Evolutionary conservation across 1,139 yeast species (phyloP).

Genomic region (Maudiozyma humilis): DNA sequence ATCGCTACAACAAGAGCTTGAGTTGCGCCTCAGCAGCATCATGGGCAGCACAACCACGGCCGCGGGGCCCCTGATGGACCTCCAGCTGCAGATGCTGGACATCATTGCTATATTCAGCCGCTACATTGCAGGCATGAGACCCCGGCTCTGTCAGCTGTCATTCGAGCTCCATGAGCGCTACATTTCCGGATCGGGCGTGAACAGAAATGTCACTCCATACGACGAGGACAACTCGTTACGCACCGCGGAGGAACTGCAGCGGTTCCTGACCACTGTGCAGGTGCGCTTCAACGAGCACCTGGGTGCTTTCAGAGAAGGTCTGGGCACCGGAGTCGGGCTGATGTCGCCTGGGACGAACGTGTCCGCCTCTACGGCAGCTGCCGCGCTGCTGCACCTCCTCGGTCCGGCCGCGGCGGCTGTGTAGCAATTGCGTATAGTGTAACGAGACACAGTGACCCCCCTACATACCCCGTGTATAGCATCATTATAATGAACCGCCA

Average conservation of each 20-base stretch:
- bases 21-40: conserved; percentile 23
- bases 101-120: conserved; percentile 27
- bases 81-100: conserved; percentile 27
- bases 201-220: conserved; percentile 6
- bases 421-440: too few species aligned
- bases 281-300: conserved; percentile 15
- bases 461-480: too few species aligned
- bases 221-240: conserved; percentile 14
- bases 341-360: too few species aligned
- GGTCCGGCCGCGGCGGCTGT: neutral
- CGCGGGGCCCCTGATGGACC: conserved; percentile 19
- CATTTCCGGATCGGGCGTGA: neutral
- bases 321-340: too few species aligned
- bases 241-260: conserved; percentile 9
- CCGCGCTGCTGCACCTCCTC: neutral
- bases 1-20: conserved; percentile 17
- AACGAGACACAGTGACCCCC: too few species aligned
- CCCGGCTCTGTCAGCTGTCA: conserved; percentile 18
- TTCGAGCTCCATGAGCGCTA: conserved; percentile 12
- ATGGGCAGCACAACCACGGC: conserved; percentile 22
- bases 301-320: conserved; percentile 17
- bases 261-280: conserved; percentile 10
- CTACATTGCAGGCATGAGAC: conserved; percentile 23
- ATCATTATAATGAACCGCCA: too few species aligned
- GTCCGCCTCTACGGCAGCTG: neutral